Base-by-base conservation (phyloP, 1,284 basidiomycete genomes). In the Dichomitus squalens region DNA sequence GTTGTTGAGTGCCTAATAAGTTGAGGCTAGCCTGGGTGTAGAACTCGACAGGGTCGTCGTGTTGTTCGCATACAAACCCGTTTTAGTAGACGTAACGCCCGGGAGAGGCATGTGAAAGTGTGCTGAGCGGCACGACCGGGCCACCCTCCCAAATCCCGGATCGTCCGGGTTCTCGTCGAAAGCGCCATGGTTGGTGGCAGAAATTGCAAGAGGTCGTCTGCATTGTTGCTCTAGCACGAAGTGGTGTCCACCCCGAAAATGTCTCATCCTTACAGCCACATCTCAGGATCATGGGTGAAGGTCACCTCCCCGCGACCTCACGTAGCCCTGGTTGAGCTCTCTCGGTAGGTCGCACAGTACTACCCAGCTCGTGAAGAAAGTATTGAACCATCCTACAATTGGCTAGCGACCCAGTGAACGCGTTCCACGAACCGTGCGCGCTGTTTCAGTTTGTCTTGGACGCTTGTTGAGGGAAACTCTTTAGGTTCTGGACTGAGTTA, bases 401-500 rank as follows among this genome's bases (percentile, higher is more conserved):
- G 38, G 27, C 31, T 63, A 92, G 90, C 49, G 72, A 75, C 1
- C 91, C 92, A 0, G 87, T 92, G 20, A 94, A 94, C 67, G 89
- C 92, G 0, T 92, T 93, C 71, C 77, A 80, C 49, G 77, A 81
- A 56, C 79, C 82, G 85, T 88, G 58, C 63, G 77, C 66, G 11
- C 14, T 18, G 3, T n/a, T 8, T 9, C 11, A 25, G 14, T 2
- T 33, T 11, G 9, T 20, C 6, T 33, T 14, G 6, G 29, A 21
- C 56, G 21, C 49, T 31, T 7, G 2, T 8, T 33, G 43, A 44
- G 39, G 47, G 47, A 21, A 47, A 35, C 7, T 44, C 8, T 25
- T 0, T 59, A 93, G 90, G 46, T 87, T 89, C 69, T 95, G 92
- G 91, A 73, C 72, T 39, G 88, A 88, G 52, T 84, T 93, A 31